These are phyloP conservation scores for Cokeromyces recurvatus DNA, from an alignment of 371 early-diverging fungal genomes.

Conservation along the genomic window DNA sequence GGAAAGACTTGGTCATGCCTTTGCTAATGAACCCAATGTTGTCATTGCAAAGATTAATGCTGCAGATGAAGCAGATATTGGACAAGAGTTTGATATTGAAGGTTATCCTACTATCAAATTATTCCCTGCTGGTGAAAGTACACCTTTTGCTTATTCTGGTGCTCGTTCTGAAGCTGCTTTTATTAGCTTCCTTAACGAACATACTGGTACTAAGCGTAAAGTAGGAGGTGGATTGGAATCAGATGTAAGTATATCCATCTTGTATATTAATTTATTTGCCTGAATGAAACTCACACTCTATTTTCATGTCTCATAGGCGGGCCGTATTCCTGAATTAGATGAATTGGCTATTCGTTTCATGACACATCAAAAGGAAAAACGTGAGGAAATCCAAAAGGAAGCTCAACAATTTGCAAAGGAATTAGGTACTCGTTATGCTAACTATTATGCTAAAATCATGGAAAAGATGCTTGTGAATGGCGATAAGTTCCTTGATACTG, in stretches of 20 bases:
- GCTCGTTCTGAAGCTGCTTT: slow-evolving; percentile 80
- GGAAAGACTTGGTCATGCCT: slow-evolving; percentile 56
- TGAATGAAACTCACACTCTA: too few species aligned
- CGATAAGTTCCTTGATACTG: slow-evolving; percentile 57
- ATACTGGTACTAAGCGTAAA: slow-evolving; percentile 77
- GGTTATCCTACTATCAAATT: slow-evolving; percentile 88
- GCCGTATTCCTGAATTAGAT: slow-evolving; percentile 69
- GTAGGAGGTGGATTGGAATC: slow-evolving; percentile 68
- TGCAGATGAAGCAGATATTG: slow-evolving; percentile 51
- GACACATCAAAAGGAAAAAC: slow-evolving; percentile 27
- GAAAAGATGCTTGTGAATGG: slow-evolving; percentile 60
- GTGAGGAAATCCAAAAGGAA: slow-evolving; percentile 32
- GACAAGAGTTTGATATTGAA: slow-evolving; percentile 57
- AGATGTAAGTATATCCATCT: background rate
- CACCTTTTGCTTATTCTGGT: slow-evolving; percentile 72
- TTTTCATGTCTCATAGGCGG: slow-evolving; percentile 38
- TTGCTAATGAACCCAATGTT: slow-evolving; percentile 40
- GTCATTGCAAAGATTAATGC: slow-evolving; percentile 94
- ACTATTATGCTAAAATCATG: slow-evolving; percentile 74
- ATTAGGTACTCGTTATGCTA: slow-evolving; percentile 41
- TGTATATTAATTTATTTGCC: background rate
- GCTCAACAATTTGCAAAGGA: slow-evolving; percentile 29
- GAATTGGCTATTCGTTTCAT: slow-evolving; percentile 61
- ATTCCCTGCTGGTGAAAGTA: slow-evolving; percentile 70
- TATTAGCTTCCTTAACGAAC: slow-evolving; percentile 84